phyloP scores from a whole-genome alignment of 805 yeast species.

The Priceomyces castillae region DNA sequence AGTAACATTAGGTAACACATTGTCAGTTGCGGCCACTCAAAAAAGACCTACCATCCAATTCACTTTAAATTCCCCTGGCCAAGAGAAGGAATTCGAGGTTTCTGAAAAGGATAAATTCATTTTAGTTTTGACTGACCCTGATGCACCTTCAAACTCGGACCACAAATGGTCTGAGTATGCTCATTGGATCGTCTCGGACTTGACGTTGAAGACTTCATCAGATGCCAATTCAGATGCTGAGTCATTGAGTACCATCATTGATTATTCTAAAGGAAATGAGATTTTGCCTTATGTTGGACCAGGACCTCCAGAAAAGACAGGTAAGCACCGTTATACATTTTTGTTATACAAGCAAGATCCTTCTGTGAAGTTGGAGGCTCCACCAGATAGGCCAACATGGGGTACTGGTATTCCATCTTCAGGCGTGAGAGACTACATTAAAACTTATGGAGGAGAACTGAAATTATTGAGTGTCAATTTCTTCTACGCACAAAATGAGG shows the following conservation, averaged over 20 bases:
- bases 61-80: slow-evolving; percentile 50
- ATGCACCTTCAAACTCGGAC: slow-evolving; percentile 83
- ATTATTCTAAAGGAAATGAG: slow-evolving; percentile 35
- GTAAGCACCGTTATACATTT: slow-evolving; percentile 84
- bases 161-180: slow-evolving; percentile 86
- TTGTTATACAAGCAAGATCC: slow-evolving; percentile 67
- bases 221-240: slow-evolving; percentile 23
- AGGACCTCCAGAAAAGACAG: slow-evolving; percentile 85
- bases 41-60: slow-evolving; percentile 63
- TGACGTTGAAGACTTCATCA: slow-evolving; percentile 37
- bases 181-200: slow-evolving; percentile 66
- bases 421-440: slow-evolving; percentile 76
- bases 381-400: slow-evolving; percentile 68
- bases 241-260: slow-evolving; percentile 31
- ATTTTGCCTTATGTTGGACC: slow-evolving; percentile 72
- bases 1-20: slow-evolving; percentile 77
- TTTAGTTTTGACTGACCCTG: slow-evolving; percentile 85
- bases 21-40: slow-evolving; percentile 66
- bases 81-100: slow-evolving; percentile 42
- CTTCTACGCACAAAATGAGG: slow-evolving; percentile 70
- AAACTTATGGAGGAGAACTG: slow-evolving; percentile 50
- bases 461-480: slow-evolving; percentile 75
- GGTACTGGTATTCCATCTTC: slow-evolving; percentile 80
- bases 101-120: slow-evolving; percentile 56
- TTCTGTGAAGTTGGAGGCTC: slow-evolving; percentile 38